Evolutionary conservation across 225 moss, liverwort and hornwort genomes (phyloP), one percentile per base, ranked within the genome.

Genomic region (Lunularia cruciata): DNA sequence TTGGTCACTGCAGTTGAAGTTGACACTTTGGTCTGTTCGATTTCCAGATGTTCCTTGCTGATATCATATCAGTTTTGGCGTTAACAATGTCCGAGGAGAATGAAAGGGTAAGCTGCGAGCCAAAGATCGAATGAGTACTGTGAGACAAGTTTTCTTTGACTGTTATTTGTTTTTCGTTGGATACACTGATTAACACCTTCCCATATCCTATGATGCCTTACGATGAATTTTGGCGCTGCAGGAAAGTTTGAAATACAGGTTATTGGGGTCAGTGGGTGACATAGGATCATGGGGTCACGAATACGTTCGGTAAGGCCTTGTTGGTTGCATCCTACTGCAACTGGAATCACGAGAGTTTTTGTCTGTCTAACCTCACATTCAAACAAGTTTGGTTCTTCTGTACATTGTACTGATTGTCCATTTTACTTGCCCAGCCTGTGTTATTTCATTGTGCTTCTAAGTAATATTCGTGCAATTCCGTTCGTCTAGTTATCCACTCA

Each of bases 271-370:
- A 68, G 79, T 81, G 20, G 96, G 90, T 70, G 90, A 98, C 60
- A 89, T 98, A 77, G 96, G 96, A 72, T 98, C 90, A 47, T 93
- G 96, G 96, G 96, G 96, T 33, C 96, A 98, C 51, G 92, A 98
- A 75, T 98, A 98, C 79, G 96, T 98, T 53, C 85, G 92, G 92
- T 96, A 77, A 82, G 70, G n/a, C 19, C 43, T 4, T n/a, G n/a
- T n/a, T n/a, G n/a, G n/a, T n/a, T n/a, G n/a, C n/a, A n/a, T n/a
- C n/a, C n/a, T n/a, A n/a, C n/a, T n/a, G n/a, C n/a, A n/a, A n/a
- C n/a, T n/a, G n/a, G n/a, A n/a, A n/a, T n/a, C n/a, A n/a, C n/a
- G n/a, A n/a, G n/a, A n/a, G n/a, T n/a, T n/a, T 0, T 23, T 5
- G 35, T 18, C 59, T 36, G 35, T 36, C 37, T 36, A n/a, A 43